Base-by-base conservation (phyloP, 2,329 filamentous ascomycete genomes). In the Graphiopsis chlorocephala region DNA sequence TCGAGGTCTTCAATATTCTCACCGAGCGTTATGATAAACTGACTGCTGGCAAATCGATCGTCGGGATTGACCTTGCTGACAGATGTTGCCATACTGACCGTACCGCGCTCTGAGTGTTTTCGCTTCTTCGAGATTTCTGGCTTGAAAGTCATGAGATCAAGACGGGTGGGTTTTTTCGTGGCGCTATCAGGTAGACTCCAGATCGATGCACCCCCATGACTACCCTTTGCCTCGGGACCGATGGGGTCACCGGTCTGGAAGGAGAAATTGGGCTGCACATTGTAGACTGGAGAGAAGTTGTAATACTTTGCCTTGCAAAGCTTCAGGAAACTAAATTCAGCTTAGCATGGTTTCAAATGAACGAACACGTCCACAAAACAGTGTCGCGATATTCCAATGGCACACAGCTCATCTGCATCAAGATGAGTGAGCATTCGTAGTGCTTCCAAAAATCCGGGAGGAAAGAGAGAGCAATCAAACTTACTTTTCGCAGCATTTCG, bases 231-330 rank as follows among this genome's bases (percentile, higher is more conserved):
- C 64, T 90, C 86, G 14, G 93, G 94, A 14, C 95, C 94, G 61
- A 98, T 88, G 14, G 94, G 94, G 74, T 98, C 95, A 76, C 94
- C 94, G 33, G 92, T 96, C 79, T 98, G 94, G 79, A 97, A 97
- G 67, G 93, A 96, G 79, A 97, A 98, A 79, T 92, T 88, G 77
- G 94, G 95, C 76, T 97, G 95, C 42, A 99, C 87, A 70, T 90
- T 93, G 80, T 97, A 92, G 63, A 98, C 82, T 28, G 94, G 95
- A 6, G 93, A 89, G 78, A 96, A 98, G 82, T 98, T 98, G 87
- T 97, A 99, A 82, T 98, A 99, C 82, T 97, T 99, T 79, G 93
- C 84, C 81, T 98, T 98, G 87, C 95, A 97, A 72, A 99, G 91
- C 84, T 99, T 98, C 64, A 99, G 83, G 78, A 99, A 98, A 84